A percentile compares a stretch with the other conserved stretches of the same genome.
Conservation (phyloP, 2,329 filamentous ascomycete genomes). For the Colletotrichum zoysiae region DNA sequence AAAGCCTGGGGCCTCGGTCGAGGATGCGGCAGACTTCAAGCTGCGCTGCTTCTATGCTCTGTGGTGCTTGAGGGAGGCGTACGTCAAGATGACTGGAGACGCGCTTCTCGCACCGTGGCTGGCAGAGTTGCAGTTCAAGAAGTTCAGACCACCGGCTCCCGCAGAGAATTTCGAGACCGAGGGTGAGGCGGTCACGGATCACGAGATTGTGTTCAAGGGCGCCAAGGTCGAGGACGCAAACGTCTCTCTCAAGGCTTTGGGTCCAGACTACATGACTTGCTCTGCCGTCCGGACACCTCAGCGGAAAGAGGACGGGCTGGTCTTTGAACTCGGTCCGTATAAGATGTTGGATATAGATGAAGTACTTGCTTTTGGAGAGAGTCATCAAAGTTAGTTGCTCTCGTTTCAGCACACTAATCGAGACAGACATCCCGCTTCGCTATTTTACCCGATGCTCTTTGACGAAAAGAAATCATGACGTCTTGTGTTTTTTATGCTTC, state of each 20-base stretch:
- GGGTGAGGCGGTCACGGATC: slow-evolving; percentile 50
- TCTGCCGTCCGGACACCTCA: slow-evolving; percentile 61
- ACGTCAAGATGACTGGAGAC: slow-evolving; percentile 86
- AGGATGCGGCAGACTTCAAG: slow-evolving; percentile 67
- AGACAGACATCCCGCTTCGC: not conserved
- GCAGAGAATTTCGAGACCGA: slow-evolving; percentile 49
- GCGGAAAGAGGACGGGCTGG: slow-evolving; percentile 53
- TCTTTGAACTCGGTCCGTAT: slow-evolving; percentile 57
- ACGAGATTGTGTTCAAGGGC: slow-evolving; percentile 57
- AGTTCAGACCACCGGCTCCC: slow-evolving; percentile 67
- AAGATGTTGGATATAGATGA: slow-evolving; percentile 59
- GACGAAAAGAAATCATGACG: not conserved
- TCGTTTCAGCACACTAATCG: not conserved
- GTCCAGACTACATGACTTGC: slow-evolving; percentile 66
- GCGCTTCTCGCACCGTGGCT: slow-evolving; percentile 82
- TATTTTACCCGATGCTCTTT: not conserved
- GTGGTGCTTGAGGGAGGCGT: slow-evolving; percentile 85
- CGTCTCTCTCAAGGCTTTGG: slow-evolving; percentile 58
- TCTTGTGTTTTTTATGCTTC: not conserved
- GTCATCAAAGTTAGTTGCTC: slow-evolving; percentile 15
- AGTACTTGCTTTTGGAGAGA: slow-evolving; percentile 60
- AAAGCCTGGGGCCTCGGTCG: slow-evolving; percentile 46
- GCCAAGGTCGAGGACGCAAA: slow-evolving; percentile 56
- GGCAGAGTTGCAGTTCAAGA: slow-evolving; percentile 74
- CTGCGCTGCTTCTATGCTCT: slow-evolving; percentile 80